Percentiles rank a stretch among this genome's conserved stretches.
These are phyloP conservation scores for Hydrangea macrophylla DNA, from an alignment of 148 eudicot genomes.

Conservation along the genomic window DNA sequence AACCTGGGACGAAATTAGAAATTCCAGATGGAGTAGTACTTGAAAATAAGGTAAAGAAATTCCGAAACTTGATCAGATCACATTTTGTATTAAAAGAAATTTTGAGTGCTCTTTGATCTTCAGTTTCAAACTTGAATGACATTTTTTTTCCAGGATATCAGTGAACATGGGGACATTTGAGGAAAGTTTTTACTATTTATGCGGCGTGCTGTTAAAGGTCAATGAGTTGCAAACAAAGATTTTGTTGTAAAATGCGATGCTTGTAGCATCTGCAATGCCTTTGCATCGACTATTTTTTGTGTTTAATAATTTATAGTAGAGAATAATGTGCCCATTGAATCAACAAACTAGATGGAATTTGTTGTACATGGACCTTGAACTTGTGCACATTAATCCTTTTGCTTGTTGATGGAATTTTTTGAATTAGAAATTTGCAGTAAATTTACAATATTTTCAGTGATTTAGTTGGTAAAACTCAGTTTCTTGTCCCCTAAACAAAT, in stretches of 20 bases:
- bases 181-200: conserved; percentile 2
- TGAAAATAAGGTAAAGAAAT: conserved; percentile 35
- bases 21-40: conserved; percentile 45
- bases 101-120: neutral
- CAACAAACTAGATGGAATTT: neutral
- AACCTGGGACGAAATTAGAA: conserved; percentile 34
- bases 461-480: too few species aligned
- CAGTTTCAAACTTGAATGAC: neutral
- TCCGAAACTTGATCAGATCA: neutral
- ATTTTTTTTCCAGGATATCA: conserved; percentile 21
- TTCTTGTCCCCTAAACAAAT: too few species aligned
- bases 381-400: too few species aligned
- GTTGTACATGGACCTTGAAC: too few species aligned
- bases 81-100: neutral
- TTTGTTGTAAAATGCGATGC: conserved; percentile 13
- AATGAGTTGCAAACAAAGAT: conserved; percentile 4
- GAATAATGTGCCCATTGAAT: neutral
- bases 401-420: neutral
- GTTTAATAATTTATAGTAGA: conserved; percentile 5
- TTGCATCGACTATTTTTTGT: neutral
- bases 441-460: too few species aligned
- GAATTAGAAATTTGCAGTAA: too few species aligned
- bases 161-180: conserved; percentile 24
- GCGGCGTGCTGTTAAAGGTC: neutral
- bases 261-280: neutral